These are phyloP conservation scores for Malassezia japonica DNA, from an alignment of 1,284 basidiomycete genomes.

Conservation along the genomic window DNA sequence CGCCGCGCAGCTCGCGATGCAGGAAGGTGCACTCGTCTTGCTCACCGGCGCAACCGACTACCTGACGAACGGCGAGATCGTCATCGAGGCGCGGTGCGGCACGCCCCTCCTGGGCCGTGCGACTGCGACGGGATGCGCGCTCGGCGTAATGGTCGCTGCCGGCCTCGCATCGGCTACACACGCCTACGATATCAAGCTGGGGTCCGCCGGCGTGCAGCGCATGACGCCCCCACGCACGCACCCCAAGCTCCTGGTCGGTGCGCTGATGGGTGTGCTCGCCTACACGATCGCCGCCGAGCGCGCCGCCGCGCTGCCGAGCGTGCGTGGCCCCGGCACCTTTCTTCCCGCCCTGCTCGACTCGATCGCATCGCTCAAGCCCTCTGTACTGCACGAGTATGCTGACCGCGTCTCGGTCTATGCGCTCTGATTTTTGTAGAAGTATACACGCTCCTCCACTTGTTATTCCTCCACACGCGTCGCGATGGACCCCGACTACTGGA, in stretches of 20 bases:
- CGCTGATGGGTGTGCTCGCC: conserved; percentile 57
- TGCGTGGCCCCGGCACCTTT: conserved; percentile 78
- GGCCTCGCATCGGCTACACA: conserved; percentile 61
- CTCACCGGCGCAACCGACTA: conserved; percentile 77
- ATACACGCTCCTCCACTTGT: neutral
- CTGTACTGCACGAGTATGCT: neutral
- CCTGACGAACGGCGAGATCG: conserved; percentile 67
- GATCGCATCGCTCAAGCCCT: conserved; percentile 48
- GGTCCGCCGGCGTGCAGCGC: neutral
- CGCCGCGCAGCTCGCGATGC: conserved; percentile 62
- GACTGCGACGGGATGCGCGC: conserved; percentile 82
- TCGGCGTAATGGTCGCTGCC: conserved; percentile 65
- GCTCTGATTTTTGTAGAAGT: too few relatives aligned
- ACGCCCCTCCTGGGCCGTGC: conserved; percentile 65
- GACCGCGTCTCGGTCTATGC: neutral
- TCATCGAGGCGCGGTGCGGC: conserved; percentile 67
- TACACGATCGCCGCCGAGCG: conserved; percentile 74
- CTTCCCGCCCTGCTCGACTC: conserved; percentile 76
- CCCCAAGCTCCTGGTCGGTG: conserved; percentile 30
- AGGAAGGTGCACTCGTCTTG: conserved; percentile 71
- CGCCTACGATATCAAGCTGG: neutral
- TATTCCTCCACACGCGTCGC: neutral
- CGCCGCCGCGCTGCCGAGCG: conserved; percentile 61
- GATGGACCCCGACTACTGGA: conserved; percentile 45
- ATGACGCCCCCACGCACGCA: conserved; percentile 9